These are phyloP conservation scores for Neonothopanus nambi DNA, from an alignment of 1,284 basidiomycete genomes.

Conservation along the genomic window DNA sequence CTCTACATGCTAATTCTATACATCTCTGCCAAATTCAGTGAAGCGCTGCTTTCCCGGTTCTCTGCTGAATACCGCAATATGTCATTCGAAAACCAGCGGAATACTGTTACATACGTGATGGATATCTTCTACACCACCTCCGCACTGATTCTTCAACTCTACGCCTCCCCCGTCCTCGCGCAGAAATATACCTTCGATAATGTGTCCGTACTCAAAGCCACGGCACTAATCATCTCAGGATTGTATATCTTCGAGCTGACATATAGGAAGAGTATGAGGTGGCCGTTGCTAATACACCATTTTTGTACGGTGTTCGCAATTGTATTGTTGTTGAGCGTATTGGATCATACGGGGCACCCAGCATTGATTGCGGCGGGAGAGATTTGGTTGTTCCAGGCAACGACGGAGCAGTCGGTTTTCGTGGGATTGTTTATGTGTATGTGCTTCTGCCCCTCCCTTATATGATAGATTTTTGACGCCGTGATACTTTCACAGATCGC, in stretches of 20 bases:
- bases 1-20: slow-evolving; percentile 14
- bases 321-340: neutral
- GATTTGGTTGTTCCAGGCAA: slow-evolving; percentile 12
- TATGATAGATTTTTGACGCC: too few relatives aligned
- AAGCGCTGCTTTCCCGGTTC: slow-evolving; percentile 2
- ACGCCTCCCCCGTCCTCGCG: neutral
- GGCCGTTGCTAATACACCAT: slow-evolving; percentile 6
- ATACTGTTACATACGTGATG: slow-evolving; percentile 7
- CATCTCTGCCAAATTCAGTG: neutral
- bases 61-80: neutral
- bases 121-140: slow-evolving; percentile 3
- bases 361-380: slow-evolving; percentile 4
- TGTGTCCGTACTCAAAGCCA: neutral
- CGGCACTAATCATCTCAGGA: neutral
- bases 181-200: neutral
- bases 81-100: slow-evolving; percentile 7
- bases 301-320: slow-evolving; percentile 6
- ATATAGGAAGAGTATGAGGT: slow-evolving; percentile 4
- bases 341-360: neutral
- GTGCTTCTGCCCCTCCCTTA: neutral
- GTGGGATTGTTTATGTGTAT: slow-evolving; percentile 10
- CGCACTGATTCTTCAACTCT: slow-evolving; percentile 2
- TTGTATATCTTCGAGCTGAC: slow-evolving; percentile 10
- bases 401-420: slow-evolving; percentile 13
- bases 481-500: neutral